phyloP scores from a whole-genome alignment of 1,284 basidiomycete genomes.

The Leccinum huronense region DNA sequence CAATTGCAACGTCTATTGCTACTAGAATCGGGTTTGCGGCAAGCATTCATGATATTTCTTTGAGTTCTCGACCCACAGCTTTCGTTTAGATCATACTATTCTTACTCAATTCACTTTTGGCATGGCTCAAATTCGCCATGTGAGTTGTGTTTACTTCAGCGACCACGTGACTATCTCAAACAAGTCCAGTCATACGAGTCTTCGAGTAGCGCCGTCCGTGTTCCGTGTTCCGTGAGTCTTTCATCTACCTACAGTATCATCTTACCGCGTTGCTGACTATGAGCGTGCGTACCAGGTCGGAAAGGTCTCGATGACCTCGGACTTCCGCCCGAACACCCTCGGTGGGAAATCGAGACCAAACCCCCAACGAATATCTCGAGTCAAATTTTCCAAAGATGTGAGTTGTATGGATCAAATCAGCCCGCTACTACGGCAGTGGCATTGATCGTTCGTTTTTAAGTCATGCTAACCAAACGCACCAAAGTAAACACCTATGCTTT shows the following conservation, averaged over 20 bases:
- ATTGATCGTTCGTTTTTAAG: slow-evolving; percentile 29
- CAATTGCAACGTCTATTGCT: slow-evolving; percentile 98
- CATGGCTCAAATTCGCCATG: too few species aligned
- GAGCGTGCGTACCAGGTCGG: slow-evolving; percentile 27
- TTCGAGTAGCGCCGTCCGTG: slow-evolving; percentile 38
- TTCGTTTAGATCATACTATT: slow-evolving; percentile 50
- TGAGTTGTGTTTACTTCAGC: too few species aligned
- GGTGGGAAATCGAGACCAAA: slow-evolving; percentile 43
- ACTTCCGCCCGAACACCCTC: slow-evolving; percentile 42
- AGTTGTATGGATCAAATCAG: slow-evolving; percentile 9
- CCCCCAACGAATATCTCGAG: slow-evolving; percentile 44
- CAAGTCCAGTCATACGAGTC: slow-evolving; percentile 32
- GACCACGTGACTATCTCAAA: too few species aligned
- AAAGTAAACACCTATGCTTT: slow-evolving; percentile 62
- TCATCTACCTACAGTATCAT: neutral
- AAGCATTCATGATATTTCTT: slow-evolving; percentile 5
- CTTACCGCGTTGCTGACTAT: neutral
- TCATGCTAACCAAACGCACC: slow-evolving; percentile 44
- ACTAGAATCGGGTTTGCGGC: slow-evolving; percentile 96
- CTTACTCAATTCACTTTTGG: slow-evolving; percentile 46
- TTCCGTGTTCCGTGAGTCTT: slow-evolving; percentile 43
- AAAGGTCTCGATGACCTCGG: slow-evolving; percentile 43
- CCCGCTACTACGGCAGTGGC: neutral
- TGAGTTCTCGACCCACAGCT: slow-evolving; percentile 1
- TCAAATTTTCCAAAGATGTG: slow-evolving; percentile 43